Percentiles rank a stretch among this genome's conserved stretches.
These are phyloP conservation scores for Ceratocystis alfenasii DNA, from an alignment of 2,329 filamentous ascomycete species.

Conservation along the genomic window DNA sequence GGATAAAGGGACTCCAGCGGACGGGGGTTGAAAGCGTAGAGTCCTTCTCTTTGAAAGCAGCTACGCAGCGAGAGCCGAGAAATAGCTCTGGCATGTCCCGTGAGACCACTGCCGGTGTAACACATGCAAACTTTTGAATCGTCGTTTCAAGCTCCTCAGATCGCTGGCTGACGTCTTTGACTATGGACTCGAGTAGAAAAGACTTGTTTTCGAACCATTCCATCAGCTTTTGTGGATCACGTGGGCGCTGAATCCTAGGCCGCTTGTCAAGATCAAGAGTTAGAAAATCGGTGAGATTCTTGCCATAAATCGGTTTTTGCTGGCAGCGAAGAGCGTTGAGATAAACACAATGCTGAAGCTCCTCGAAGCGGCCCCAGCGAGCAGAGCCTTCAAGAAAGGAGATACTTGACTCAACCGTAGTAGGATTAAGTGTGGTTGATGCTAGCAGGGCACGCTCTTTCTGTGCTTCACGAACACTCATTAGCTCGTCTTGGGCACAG, in stretches of 20 bases:
- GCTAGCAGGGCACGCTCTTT: conserved; percentile 38
- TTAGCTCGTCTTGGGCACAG: conserved; percentile 11
- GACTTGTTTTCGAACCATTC: conserved; percentile 67
- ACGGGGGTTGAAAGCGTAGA: conserved; percentile 46
- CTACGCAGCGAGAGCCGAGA: conserved; percentile 48
- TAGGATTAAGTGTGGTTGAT: conserved; percentile 46
- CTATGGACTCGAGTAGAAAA: conserved; percentile 49
- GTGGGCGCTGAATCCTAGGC: conserved; percentile 48
- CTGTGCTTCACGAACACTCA: conserved; percentile 4
- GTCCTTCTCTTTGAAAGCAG: conserved; percentile 45
- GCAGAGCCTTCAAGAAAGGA: conserved; percentile 59
- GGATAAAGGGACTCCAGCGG: conserved; percentile 45
- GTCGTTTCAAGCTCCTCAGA: conserved; percentile 59
- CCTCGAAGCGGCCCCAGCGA: conserved; percentile 59
- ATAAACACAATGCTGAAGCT: conserved; percentile 69
- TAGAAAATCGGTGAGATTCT: conserved; percentile 61
- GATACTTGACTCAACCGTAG: conserved; percentile 57
- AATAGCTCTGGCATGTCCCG: conserved; percentile 60
- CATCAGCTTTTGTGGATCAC: conserved; percentile 49
- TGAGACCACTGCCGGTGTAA: conserved; percentile 79
- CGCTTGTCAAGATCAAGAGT: conserved; percentile 50
- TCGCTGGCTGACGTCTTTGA: conserved; percentile 63
- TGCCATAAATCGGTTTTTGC: conserved; percentile 69
- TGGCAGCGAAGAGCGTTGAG: conserved; percentile 71
- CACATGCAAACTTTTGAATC: conserved; percentile 80